Evolutionary conservation across 1,284 basidiomycete genomes (phyloP), one percentile per base, ranked within the genome.

Genomic region (Polyporus tsugae): DNA sequence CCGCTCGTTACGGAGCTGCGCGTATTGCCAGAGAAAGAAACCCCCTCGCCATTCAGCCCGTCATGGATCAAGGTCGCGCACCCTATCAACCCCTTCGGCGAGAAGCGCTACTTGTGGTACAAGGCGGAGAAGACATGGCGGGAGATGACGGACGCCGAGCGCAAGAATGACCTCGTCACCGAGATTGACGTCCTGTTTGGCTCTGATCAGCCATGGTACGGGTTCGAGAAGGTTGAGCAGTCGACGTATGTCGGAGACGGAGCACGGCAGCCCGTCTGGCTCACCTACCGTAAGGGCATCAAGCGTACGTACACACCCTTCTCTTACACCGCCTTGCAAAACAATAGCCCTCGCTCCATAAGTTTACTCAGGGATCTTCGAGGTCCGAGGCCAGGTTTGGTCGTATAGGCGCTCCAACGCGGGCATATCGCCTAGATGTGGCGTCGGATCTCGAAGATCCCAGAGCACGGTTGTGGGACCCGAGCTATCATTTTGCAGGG

Each of bases 111-210:
- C 73, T 75, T 96, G 13, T 96, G 94, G 93, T 96, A 95, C 81
- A 88, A 87, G 72, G 79, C 84, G 4, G 90, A 87, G 7, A 89
- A 91, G 76, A 86, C 88, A 4, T 81, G 87, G 69, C 82, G 79
- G 29, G 83, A 90, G 55, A 88, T 92, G 85, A 82, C 80, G 5
- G 70, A 82, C 22, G 83, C 84, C n/a, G 89, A 92, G 67, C 87
- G 85, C 66, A 76, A 82, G 55, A 82, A 74, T n/a, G 69, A 89
- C 57, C 81, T 95, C 22, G 89, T 98, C 73, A 97, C 95, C 0
- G 95, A 98, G 78, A 72, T 97, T n/a, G 95, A 97, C 77, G 84
- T 97, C 1, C 80, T 94, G 0, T 97, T 90, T 75, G 96, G 96
- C 4, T 89, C 93, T 60, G 89, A 91, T 64, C 83, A 86, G 6